Evolutionary conservation across 225 moss, liverwort and hornwort species (phyloP), one percentile per base, ranked within the genome.

Genomic region (Thuidium tamariscinum): DNA sequence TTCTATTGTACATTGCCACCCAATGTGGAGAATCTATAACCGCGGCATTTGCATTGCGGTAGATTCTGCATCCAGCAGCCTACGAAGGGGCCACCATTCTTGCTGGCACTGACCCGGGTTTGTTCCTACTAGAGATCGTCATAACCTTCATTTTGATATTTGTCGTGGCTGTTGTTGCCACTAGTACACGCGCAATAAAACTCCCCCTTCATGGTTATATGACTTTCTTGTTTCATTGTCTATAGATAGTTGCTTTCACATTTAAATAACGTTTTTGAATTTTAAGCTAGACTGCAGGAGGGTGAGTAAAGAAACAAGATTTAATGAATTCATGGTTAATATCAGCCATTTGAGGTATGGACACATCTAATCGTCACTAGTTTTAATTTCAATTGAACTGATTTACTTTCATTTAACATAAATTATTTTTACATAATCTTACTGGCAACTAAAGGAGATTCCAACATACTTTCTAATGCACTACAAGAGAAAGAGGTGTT

Each of bases 71-170:
- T 22, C 90, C 95, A 12, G 89, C 87, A 2, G 95, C 88, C 16
- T 36, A 72, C 6, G 89, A 95, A 36, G 98, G 98, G 18, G 90
- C 93, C 19, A 94, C 95, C 0, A 54, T 93, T 3, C 98, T 95
- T 5, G 80, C 89, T 0, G 96, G 96, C 61, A 91, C 77, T 75
- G 88, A 89, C 37, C 1, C 80, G 44, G 95, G 96, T 73, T 94
- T 96, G 25, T 85, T 95, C 19, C 85, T 93, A 16, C 55, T 98
- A 72, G 98, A 98, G 84, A 85, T 94, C 39, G 89, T 96, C 88
- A 91, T 94, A 88, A 95, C 95, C 16, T 98, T 95, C 88, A 93
- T 95, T 76, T 91, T 98, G 82, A 98, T 98, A 96, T 96, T 98
- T 82, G 95, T 96, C 54, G 93, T 96, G 29, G 92, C 95, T 64